Evolutionary conservation across 2,329 filamentous ascomycete genomes (phyloP).

Genomic region (Bipolaris victoriae): DNA sequence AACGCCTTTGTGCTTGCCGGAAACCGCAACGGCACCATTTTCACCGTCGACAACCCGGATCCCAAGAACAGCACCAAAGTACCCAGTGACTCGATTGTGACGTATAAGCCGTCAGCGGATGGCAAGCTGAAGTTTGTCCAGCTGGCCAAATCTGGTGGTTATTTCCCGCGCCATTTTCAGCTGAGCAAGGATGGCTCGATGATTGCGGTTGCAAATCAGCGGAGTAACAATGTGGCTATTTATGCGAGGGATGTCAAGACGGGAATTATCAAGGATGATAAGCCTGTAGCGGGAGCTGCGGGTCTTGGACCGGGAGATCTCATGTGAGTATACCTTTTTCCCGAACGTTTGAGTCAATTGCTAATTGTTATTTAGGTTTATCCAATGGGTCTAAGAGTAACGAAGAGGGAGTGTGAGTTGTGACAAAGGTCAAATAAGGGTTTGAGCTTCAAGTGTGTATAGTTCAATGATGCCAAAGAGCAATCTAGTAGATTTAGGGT

Average conservation of each 20-base stretch:
- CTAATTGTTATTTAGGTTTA: conserved; percentile 6
- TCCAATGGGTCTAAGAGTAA: conserved; percentile 7
- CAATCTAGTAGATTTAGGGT: background rate
- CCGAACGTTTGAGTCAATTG: background rate
- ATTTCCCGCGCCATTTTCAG: conserved; percentile 70
- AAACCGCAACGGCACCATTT: conserved; percentile 67
- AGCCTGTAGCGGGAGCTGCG: conserved; percentile 44
- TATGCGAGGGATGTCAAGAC: conserved; percentile 64
- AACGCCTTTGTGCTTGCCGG: conserved; percentile 69
- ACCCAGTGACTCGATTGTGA: conserved; percentile 65
- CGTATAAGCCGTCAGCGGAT: conserved; percentile 47
- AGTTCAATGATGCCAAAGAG: background rate
- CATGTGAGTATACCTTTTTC: conserved; percentile 25
- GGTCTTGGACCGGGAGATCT: conserved; percentile 26
- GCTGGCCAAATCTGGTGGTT: conserved; percentile 68
- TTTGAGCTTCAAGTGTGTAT: background rate
- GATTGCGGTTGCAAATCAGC: conserved; percentile 70
- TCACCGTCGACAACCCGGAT: conserved; percentile 56
- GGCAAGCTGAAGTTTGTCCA: conserved; percentile 64
- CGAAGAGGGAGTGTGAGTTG: no score
- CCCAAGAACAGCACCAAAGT: conserved; percentile 44
- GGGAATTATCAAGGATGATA: conserved; percentile 62
- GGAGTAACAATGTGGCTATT: conserved; percentile 65
- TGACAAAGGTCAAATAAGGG: background rate
- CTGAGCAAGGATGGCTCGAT: conserved; percentile 69